Evolutionary conservation across 768 basidiomycete genomes (phyloP).

Genomic region (Solioccasus polychromus): DNA sequence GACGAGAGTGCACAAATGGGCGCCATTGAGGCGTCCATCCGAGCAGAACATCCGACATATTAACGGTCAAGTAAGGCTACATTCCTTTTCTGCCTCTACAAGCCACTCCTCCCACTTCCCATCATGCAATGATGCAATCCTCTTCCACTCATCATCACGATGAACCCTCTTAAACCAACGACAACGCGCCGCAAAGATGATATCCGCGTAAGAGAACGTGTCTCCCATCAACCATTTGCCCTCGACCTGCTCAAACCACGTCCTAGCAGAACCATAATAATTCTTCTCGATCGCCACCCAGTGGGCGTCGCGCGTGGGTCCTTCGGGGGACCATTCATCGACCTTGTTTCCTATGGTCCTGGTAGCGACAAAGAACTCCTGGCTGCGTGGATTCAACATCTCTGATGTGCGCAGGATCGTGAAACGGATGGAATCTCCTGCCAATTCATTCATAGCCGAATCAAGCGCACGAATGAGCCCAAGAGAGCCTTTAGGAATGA

Average conservation of each 20-base stretch:
- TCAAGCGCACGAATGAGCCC: conserved; percentile 25
- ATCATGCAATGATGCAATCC: conserved; percentile 22
- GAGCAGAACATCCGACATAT: no score
- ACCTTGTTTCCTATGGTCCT: conserved; percentile 35
- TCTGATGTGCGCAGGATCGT: conserved; percentile 22
- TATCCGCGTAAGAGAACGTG: conserved; percentile 30
- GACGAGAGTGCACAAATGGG: no score
- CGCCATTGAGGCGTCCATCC: no score
- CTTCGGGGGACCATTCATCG: conserved; percentile 38
- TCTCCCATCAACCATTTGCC: conserved; percentile 33
- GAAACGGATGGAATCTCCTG: conserved; percentile 4
- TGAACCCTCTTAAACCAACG: conserved; percentile 20
- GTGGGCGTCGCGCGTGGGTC: conserved; percentile 30
- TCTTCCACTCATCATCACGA: conserved; percentile 26
- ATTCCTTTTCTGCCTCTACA: conserved; percentile 25
- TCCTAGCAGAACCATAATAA: conserved; percentile 6
- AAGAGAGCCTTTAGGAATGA: conserved; percentile 23
- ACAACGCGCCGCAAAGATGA: conserved; percentile 17
- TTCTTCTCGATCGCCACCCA: conserved; percentile 23
- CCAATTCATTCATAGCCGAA: neutral
- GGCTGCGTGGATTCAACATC: conserved; percentile 34
- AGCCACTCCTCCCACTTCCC: conserved; percentile 27
- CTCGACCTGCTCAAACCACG: conserved; percentile 19
- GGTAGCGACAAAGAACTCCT: conserved; percentile 37
- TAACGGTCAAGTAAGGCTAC: conserved; percentile 12